A percentile compares a stretch with the other conserved stretches of the same genome.
These are phyloP conservation scores for Daldinia loculata DNA, from an alignment of 495 filamentous ascomycete species.

Conservation along the genomic window DNA sequence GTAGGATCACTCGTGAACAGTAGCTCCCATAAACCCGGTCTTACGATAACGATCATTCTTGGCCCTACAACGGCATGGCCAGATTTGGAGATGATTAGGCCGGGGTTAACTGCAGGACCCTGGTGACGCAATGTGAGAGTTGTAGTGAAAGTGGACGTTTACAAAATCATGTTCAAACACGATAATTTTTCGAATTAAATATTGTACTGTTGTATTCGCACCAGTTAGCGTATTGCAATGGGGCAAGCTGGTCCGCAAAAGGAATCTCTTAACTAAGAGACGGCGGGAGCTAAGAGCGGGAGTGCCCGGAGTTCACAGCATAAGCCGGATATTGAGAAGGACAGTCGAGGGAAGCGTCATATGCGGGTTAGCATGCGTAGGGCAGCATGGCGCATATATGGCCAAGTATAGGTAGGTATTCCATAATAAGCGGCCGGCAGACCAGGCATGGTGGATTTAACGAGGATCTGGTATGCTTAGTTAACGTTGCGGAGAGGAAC, in stretches of 20 bases:
- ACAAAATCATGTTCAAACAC: background rate
- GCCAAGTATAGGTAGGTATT: constrained; percentile 19
- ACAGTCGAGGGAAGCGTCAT: background rate
- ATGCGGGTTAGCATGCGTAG: constrained; percentile 21
- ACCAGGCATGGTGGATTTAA: constrained; percentile 16
- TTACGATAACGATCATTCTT: constrained; percentile 29
- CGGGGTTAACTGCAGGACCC: constrained; percentile 14
- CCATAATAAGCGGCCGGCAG: constrained; percentile 5
- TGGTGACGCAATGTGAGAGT: constrained; percentile 23
- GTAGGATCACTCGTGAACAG: constrained; percentile 21
- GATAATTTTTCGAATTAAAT: background rate
- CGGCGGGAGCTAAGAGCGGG: constrained; percentile 40
- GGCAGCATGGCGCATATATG: constrained; percentile 22
- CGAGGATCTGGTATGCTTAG: constrained; percentile 28
- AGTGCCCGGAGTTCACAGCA: constrained; percentile 32
- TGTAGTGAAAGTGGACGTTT: constrained; percentile 1
- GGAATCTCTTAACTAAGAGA: constrained; percentile 9
- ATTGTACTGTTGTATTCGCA: constrained; percentile 4
- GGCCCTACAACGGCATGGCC: constrained; percentile 21
- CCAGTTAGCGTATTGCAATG: background rate
- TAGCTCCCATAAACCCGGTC: constrained; percentile 25
- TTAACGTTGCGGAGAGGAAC: constrained; percentile 32
- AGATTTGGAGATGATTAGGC: constrained; percentile 5
- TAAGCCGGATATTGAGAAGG: constrained; percentile 32
- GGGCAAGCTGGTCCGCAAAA: constrained; percentile 7